Evolutionary conservation across 2,329 filamentous ascomycete genomes (phyloP).

Genomic region (Pseudonectria buxi): DNA sequence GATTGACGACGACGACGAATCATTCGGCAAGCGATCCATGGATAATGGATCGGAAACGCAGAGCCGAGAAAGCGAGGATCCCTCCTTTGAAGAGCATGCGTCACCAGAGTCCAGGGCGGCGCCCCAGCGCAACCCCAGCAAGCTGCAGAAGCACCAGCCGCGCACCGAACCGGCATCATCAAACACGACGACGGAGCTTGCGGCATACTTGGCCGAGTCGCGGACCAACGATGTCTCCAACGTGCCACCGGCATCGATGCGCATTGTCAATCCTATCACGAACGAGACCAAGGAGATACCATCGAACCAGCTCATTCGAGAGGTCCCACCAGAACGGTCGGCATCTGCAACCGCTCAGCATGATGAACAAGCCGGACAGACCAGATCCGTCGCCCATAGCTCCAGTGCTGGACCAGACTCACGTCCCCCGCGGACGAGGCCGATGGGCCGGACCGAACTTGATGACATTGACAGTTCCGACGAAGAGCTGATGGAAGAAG

Average conservation of each 20-base stretch:
- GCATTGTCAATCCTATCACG: slow-evolving; percentile 50
- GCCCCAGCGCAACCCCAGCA: slow-evolving; percentile 54
- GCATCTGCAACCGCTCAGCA: slow-evolving; percentile 29
- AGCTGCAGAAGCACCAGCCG: slow-evolving; percentile 63
- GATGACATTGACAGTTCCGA: slow-evolving; percentile 63
- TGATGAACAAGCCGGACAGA: slow-evolving; percentile 30
- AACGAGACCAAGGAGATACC: slow-evolving; percentile 34
- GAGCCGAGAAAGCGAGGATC: slow-evolving; percentile 36
- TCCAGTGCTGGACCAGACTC: slow-evolving; percentile 35
- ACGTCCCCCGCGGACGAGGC: slow-evolving; percentile 38
- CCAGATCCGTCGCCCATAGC: slow-evolving; percentile 19
- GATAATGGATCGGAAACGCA: slow-evolving; percentile 41
- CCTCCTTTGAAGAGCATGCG: slow-evolving; percentile 34
- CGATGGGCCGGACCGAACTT: slow-evolving; percentile 57
- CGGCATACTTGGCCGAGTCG: slow-evolving; percentile 36
- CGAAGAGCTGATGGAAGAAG: slow-evolving; percentile 26
- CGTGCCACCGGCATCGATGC: slow-evolving; percentile 51
- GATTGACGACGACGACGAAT: slow-evolving; percentile 53
- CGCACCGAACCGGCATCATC: slow-evolving; percentile 40
- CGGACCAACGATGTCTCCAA: slow-evolving; percentile 48
- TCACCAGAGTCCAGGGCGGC: slow-evolving; percentile 37
- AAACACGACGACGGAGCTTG: slow-evolving; percentile 37
- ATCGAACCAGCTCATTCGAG: slow-evolving; percentile 24
- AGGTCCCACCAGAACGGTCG: slow-evolving; percentile 24
- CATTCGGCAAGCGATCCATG: slow-evolving; percentile 55